phyloP scores from a whole-genome alignment of 2,329 filamentous ascomycete species.

The Xylariaceae sp. region DNA sequence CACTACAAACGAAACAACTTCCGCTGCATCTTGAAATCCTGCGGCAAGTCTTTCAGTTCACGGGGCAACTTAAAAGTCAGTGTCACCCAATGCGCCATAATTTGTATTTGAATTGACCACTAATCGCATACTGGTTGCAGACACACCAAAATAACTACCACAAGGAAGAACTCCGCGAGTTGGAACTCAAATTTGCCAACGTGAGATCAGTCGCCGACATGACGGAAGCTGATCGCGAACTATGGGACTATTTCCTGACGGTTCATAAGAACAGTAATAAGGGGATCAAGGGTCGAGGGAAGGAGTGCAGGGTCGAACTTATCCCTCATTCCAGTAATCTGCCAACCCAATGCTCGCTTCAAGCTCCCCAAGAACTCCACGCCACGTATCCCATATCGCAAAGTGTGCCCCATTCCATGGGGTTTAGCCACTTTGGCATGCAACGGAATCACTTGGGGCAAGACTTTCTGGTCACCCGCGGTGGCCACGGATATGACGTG shows the following conservation, averaged over 20 bases:
- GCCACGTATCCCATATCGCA: constrained; percentile 25
- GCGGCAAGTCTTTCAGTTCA: constrained; percentile 84
- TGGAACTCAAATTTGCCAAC: constrained; percentile 65
- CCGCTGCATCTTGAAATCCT: constrained; percentile 75
- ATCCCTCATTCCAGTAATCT: constrained; percentile 14
- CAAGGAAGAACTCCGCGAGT: constrained; percentile 61
- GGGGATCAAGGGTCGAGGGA: constrained; percentile 93
- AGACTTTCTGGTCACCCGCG: constrained; percentile 28
- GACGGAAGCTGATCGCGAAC: constrained; percentile 63
- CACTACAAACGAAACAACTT: constrained; percentile 76
- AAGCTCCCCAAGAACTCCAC: constrained; percentile 26
- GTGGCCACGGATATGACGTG: constrained; percentile 38
- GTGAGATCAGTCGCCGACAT: constrained; percentile 60
- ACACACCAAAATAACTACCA: constrained; percentile 91
- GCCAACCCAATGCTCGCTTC: constrained; percentile 23
- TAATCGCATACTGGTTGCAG: constrained; percentile 2
- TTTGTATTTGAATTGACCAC: background rate
- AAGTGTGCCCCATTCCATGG: constrained; percentile 17
- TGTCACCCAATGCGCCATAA: background rate
- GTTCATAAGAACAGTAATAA: constrained; percentile 99
- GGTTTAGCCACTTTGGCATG: constrained; percentile 21
- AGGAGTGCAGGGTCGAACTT: constrained; percentile 63
- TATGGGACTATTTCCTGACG: constrained; percentile 78
- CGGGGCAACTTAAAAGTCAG: constrained; percentile 84
- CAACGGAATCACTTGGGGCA: constrained; percentile 24